Evolutionary conservation across 805 yeast species (phyloP), one percentile per base, ranked within the genome.

Genomic region (Nakazawaea siamensis): DNA sequence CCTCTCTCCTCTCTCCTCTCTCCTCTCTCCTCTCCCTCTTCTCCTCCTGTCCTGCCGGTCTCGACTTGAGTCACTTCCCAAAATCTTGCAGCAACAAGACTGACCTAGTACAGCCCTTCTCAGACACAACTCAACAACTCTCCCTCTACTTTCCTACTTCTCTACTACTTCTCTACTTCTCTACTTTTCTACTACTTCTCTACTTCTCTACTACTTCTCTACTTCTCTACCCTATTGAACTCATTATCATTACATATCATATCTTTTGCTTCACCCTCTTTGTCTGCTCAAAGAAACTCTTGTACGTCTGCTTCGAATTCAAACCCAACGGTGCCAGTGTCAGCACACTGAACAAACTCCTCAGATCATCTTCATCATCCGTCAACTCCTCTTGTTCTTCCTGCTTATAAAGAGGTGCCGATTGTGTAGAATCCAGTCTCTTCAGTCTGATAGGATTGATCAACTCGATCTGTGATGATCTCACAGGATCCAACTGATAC

Each of bases 201-300:
- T n/a, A n/a, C n/a, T n/a, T n/a, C n/a, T n/a, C n/a, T n/a, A n/a
- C n/a, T n/a, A n/a, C n/a, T n/a, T n/a, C n/a, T n/a, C n/a, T n/a
- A n/a, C n/a, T n/a, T n/a, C n/a, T n/a, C n/a, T n/a, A n/a, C n/a
- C n/a, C n/a, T n/a, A n/a, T n/a, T n/a, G n/a, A n/a, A n/a, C n/a
- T n/a, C 10, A 10, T 32, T 12, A 9, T 33, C 11, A 21, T 21
- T 28, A 11, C 14, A 18, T 34, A 16, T 23, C n/a, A n/a, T n/a
- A n/a, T n/a, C 19, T 27, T 8, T 7, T 28, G 13, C 15, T 33
- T 25, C 16, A 18, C 27, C 16, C 24, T 17, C 26, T 34, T 34
- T 11, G 41, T 26, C 16, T 38, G 35, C 24, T 38, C 38, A 10
- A 38, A 34, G 21, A 38, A 38, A 5, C 27, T 14, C 26, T 38